Evolutionary conservation across 805 yeast genomes (phyloP).

Genomic region (Lipomyces yamanashiensis): DNA sequence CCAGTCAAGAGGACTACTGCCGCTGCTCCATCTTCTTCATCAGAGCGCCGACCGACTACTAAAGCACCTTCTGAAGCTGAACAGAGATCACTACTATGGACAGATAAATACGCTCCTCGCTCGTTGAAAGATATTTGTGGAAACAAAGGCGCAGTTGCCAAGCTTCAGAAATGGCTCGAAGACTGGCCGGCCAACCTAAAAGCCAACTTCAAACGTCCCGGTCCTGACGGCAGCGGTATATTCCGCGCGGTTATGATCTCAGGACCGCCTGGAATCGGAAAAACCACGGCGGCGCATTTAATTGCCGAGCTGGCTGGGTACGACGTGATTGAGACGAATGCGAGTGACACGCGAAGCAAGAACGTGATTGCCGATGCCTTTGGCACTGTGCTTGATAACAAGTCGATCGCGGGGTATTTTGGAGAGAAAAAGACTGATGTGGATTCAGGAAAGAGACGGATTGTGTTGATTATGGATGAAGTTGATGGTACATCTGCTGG

Average conservation of each 20-base stretch:
- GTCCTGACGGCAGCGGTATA: conserved; percentile 66
- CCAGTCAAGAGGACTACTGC: conserved; percentile 7
- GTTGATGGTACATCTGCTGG: conserved; percentile 99
- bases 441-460: conserved; percentile 51
- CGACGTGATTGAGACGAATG: conserved; percentile 83
- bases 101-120: conserved; percentile 88
- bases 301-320: conserved; percentile 80
- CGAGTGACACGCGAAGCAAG: conserved; percentile 87
- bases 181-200: conserved; percentile 70
- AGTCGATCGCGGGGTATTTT: conserved; percentile 82
- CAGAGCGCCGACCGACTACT: not conserved
- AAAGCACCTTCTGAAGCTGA: not conserved
- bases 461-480: conserved; percentile 95
- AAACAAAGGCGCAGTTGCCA: conserved; percentile 73
- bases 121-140: conserved; percentile 83
- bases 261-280: conserved; percentile 96
- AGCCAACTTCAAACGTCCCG: conserved; percentile 60
- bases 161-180: conserved; percentile 72
- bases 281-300: conserved; percentile 87
- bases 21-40: conserved; percentile 1
- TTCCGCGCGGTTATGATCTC: conserved; percentile 84
- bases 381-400: conserved; percentile 73
- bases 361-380: conserved; percentile 69
- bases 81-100: conserved; percentile 65
- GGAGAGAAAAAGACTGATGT: conserved; percentile 45